Base-by-base conservation (phyloP, 192 early-diverging fungal genomes). In the Gonapodya prolifera region DNA sequence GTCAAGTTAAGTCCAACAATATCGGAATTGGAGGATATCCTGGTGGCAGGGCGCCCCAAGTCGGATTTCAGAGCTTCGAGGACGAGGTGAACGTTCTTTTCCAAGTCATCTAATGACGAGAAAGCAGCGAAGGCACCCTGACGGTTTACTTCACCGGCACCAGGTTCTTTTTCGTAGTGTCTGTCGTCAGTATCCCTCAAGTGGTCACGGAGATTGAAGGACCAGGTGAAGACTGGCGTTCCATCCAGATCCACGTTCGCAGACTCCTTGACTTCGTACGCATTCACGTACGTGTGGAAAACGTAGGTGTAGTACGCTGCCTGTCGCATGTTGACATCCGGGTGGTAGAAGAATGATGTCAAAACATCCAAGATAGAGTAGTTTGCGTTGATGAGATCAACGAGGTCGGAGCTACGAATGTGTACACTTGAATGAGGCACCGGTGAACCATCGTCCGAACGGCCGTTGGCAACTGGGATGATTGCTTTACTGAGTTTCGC, bases 231-330 rank as follows among this genome's bases (percentile, higher is more conserved):
- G 17, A 84, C 80, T 82, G 97, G 90, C 75, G 91, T 91, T 13
- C 32, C 32, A 32, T 73, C 29, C 28, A 73, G 18, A 61, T 61
- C 45, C 71, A 73, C 28, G 31, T 73, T 73, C 18, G 18, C 71
- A 8, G 32, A 73, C 71, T 73, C 71, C 8, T 18, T 32, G 70
- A 99, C 91, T 79, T 94, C 89, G 86, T 99, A 99, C 35, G 95
- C 95, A 81, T 98, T 95, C 30, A 78, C 75, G 91, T 98, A 97
- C 1, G 97, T 95, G 78, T 96, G 96, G 76, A 96, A 90, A 75
- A 94, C 93, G 81, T 99, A 99, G 17, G 96, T 95, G 88, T 97
- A 96, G 34, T 98, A 88, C 30, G 97, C 96, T 0, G 94, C 92
- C 79, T 94, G 83, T 2, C 91, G 84, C n/a, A 69, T 34, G 23